Conservation (phyloP, 1,284 basidiomycete genomes). For the Heliocybe sulcata region DNA sequence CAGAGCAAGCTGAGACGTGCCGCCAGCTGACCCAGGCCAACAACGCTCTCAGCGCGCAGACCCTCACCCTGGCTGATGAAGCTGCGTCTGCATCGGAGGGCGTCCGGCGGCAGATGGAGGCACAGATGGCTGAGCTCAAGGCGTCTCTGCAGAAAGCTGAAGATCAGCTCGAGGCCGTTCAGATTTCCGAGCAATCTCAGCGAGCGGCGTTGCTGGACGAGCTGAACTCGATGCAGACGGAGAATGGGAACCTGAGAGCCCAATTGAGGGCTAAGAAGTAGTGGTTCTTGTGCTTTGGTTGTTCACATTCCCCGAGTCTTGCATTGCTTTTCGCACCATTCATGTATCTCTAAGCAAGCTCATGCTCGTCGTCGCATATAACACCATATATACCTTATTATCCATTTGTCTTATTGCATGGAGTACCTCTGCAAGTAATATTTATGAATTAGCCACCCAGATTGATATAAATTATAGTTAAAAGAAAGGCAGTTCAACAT, state of each 20-base stretch:
- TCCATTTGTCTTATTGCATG: background rate
- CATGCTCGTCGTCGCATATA: background rate
- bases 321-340: no score
- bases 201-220: conserved; percentile 70
- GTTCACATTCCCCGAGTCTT: background rate
- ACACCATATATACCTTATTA: background rate
- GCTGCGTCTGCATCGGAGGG: conserved; percentile 54
- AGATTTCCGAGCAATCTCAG: conserved; percentile 60
- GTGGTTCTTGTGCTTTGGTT: background rate
- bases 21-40: conserved; percentile 72
- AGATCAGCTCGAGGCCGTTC: conserved; percentile 40
- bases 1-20: conserved; percentile 65
- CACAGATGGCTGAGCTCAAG: conserved; percentile 38
- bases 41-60: conserved; percentile 62
- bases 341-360: no score
- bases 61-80: conserved; percentile 71
- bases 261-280: conserved; percentile 40
- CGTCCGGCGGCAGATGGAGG: conserved; percentile 49
- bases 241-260: conserved; percentile 61
- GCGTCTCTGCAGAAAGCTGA: conserved; percentile 30
- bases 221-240: conserved; percentile 70
- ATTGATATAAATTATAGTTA: background rate
- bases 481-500: no score
- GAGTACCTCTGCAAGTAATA: background rate
- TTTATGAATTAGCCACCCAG: background rate